These are phyloP conservation scores for Neocallimastix lanati DNA, from an alignment of 192 early-diverging fungal genomes.

Conservation along the genomic window DNA sequence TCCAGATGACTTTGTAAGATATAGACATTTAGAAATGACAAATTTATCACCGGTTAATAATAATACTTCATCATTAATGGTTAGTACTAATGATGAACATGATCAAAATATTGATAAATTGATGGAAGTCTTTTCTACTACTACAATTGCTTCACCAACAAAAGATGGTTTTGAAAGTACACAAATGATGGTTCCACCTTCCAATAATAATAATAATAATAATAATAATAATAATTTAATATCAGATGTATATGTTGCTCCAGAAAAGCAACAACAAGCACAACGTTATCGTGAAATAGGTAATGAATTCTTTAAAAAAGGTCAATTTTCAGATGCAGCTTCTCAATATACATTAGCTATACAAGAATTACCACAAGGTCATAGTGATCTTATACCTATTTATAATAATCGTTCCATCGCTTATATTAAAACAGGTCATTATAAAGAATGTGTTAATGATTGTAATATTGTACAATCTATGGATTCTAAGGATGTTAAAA, in stretches of 20 bases:
- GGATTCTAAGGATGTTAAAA: slow-evolving; percentile 50
- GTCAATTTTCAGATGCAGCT: slow-evolving; percentile 72
- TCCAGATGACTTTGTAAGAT: not conserved
- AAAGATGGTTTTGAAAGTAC: not conserved
- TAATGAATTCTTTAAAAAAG: slow-evolving; percentile 71
- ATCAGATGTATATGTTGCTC: slow-evolving; percentile 15
- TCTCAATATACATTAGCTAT: slow-evolving; percentile 50
- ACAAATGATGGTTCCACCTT: not conserved
- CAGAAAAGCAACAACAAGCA: slow-evolving; percentile 14
- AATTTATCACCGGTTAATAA: not conserved
- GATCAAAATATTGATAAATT: not conserved
- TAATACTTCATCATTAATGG: not conserved
- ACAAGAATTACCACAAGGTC: slow-evolving; percentile 28
- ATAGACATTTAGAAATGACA: not conserved
- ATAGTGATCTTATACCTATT: slow-evolving; percentile 41
- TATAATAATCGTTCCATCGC: slow-evolving; percentile 75
- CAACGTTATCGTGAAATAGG: slow-evolving; percentile 35
- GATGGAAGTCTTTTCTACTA: not conserved
- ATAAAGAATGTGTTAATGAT: slow-evolving; percentile 48
- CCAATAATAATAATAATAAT: slow-evolving; percentile 9
- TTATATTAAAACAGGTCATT: slow-evolving; percentile 64
- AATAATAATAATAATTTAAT: slow-evolving; percentile 10
- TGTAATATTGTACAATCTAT: slow-evolving; percentile 24
- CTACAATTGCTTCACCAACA: not conserved
- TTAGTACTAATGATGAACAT: not conserved